phyloP scores from a whole-genome alignment of 2,329 filamentous ascomycete genomes.

The Tricladium varicosporioides region DNA sequence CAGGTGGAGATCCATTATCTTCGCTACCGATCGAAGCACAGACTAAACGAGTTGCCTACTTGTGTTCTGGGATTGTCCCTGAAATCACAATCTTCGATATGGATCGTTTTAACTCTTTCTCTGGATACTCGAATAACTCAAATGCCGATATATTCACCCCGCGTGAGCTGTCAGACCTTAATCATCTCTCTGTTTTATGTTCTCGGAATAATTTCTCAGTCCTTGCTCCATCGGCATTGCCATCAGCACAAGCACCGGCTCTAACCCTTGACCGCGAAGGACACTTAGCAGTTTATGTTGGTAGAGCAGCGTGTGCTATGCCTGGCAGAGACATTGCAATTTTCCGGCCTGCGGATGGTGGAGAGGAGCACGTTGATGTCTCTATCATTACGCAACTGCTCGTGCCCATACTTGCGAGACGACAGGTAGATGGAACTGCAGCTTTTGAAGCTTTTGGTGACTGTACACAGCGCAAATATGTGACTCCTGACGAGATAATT shows the following conservation, averaged over 20 bases:
- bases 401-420: not conserved
- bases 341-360: not conserved
- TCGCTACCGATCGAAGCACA: not conserved
- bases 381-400: conserved; percentile 4
- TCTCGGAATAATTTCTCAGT: conserved; percentile 1
- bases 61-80: not conserved
- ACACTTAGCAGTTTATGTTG: conserved; percentile 2
- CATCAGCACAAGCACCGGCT: not conserved
- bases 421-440: conserved; percentile 1
- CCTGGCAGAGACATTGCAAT: conserved; percentile 4
- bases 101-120: not conserved
- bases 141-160: not conserved
- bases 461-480: not conserved
- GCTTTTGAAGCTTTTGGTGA: conserved; percentile 5
- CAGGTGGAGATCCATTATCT: not conserved
- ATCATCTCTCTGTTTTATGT: not conserved
- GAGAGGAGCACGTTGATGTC: conserved; percentile 3
- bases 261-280: conserved; percentile 1
- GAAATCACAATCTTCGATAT: not conserved
- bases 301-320: not conserved
- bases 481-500: conserved; percentile 1
- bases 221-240: not conserved
- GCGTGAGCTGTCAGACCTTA: conserved; percentile 1
- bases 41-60: not conserved
- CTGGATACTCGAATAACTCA: not conserved